Percentiles rank a stretch among this genome's conserved stretches.
These are phyloP conservation scores for Austroboletus rostrupii DNA, from an alignment of 1,284 basidiomycete genomes.

Conservation along the genomic window DNA sequence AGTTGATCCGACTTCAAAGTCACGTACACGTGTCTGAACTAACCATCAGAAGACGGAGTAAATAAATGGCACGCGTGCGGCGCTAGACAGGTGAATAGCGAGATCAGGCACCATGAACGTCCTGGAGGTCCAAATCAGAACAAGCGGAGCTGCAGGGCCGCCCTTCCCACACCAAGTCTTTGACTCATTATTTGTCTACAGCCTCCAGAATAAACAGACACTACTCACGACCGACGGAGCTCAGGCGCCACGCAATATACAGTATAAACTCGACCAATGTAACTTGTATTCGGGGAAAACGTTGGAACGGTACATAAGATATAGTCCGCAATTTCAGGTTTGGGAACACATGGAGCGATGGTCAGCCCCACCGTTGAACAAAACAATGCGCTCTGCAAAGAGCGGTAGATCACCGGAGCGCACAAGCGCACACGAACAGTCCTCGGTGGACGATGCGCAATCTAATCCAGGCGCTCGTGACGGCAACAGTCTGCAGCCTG, in stretches of 20 bases:
- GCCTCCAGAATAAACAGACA: conserved; percentile 14
- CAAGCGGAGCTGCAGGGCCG: neutral
- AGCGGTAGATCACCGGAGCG: conserved; percentile 18
- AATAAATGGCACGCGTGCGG: neutral
- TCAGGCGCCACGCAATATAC: neutral
- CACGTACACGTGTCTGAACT: neutral
- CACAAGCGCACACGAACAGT: conserved; percentile 26
- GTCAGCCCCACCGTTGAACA: conserved; percentile 18
- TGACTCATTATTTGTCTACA: conserved; percentile 13
- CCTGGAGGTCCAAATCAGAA: neutral
- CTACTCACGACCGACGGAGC: conserved; percentile 13
- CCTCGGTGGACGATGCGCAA: conserved; percentile 19
- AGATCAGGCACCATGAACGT: neutral
- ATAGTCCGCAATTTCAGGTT: conserved; percentile 25
- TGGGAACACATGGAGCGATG: conserved; percentile 11
- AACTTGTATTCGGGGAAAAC: conserved; percentile 10
- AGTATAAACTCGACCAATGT: conserved; percentile 9
- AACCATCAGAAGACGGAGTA: neutral
- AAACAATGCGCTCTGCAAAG: conserved; percentile 19
- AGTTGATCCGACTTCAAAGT: conserved; percentile 6
- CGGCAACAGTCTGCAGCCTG: conserved; percentile 23
- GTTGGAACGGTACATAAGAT: conserved; percentile 26
- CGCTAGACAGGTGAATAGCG: neutral
- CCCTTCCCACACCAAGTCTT: conserved; percentile 6
- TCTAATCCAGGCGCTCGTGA: conserved; percentile 18